Conservation (phyloP, 805 yeast genomes). For the Teunomyces aglyptinius region DNA sequence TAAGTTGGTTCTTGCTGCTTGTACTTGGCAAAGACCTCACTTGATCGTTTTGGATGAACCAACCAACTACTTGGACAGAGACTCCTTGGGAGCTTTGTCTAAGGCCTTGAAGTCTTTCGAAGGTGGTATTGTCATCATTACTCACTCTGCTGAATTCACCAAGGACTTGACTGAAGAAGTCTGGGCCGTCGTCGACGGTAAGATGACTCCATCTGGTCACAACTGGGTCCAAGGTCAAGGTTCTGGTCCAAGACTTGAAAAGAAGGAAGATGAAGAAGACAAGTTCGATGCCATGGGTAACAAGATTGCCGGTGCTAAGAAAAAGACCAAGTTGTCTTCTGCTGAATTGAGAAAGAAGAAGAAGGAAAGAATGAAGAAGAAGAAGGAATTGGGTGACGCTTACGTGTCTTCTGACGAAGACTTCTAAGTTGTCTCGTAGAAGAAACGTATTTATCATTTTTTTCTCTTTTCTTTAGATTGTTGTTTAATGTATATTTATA, state of each 20-base stretch:
- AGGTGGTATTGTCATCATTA: slow-evolving; percentile 99
- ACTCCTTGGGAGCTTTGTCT: slow-evolving; percentile 98
- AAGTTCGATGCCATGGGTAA: slow-evolving; percentile 99
- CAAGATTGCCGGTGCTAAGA: slow-evolving; percentile 95
- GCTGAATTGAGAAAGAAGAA: slow-evolving; percentile 99
- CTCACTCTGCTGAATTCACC: slow-evolving; percentile 99
- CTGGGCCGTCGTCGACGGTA: slow-evolving; percentile 99
- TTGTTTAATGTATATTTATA: slow-evolving; percentile 4
- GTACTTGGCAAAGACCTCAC: slow-evolving; percentile 99
- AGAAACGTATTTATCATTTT: not conserved
- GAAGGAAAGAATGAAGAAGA: slow-evolving; percentile 99
- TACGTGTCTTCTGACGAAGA: slow-evolving; percentile 94
- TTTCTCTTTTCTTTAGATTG: slow-evolving; percentile 2
- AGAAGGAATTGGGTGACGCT: slow-evolving; percentile 99
- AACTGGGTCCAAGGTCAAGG: slow-evolving; percentile 99
- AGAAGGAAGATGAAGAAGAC: slow-evolving; percentile 96
- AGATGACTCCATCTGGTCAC: slow-evolving; percentile 99
- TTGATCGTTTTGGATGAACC: slow-evolving; percentile 99
- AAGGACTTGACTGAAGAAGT: slow-evolving; percentile 99
- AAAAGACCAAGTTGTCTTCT: slow-evolving; percentile 96
- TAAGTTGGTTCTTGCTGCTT: slow-evolving; percentile 98
- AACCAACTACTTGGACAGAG: slow-evolving; percentile 98
- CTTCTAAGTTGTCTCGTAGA: slow-evolving; percentile 23
- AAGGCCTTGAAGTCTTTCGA: slow-evolving; percentile 98
- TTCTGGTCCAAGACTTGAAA: slow-evolving; percentile 98